These are phyloP conservation scores for Leccinum subrobustum DNA, from an alignment of 1,284 basidiomycete genomes.

Conservation along the genomic window DNA sequence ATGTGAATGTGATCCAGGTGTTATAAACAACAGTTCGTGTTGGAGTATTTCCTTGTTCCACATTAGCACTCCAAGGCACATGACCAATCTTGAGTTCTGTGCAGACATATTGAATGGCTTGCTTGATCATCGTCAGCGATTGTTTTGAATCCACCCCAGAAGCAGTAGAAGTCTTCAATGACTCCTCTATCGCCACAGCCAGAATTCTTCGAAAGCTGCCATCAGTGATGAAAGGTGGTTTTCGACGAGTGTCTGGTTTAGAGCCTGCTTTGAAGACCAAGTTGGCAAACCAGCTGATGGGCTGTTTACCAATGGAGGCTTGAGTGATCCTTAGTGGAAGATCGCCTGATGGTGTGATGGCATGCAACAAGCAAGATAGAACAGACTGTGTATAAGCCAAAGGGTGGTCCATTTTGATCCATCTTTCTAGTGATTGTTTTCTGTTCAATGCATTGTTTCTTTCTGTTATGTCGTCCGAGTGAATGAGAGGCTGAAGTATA, in stretches of 20 bases:
- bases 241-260: neutral
- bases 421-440: neutral
- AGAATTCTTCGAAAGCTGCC: neutral
- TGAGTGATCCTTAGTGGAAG: neutral
- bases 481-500: neutral
- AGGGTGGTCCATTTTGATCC: neutral
- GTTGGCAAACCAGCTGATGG: neutral
- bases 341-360: neutral
- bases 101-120: neutral
- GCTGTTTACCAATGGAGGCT: neutral
- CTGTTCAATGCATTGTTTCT: neutral
- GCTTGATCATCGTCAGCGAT: too few species aligned
- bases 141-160: neutral
- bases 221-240: neutral
- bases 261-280: neutral
- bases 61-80: neutral
- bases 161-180: neutral
- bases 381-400: neutral
- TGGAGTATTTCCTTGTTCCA: neutral
- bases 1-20: neutral
- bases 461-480: neutral
- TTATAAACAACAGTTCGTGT: neutral
- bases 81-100: neutral
- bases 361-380: neutral
- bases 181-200: neutral